Evolutionary conservation across 495 filamentous ascomycete genomes (phyloP).

Genomic region (Gamarada debralockiae): DNA sequence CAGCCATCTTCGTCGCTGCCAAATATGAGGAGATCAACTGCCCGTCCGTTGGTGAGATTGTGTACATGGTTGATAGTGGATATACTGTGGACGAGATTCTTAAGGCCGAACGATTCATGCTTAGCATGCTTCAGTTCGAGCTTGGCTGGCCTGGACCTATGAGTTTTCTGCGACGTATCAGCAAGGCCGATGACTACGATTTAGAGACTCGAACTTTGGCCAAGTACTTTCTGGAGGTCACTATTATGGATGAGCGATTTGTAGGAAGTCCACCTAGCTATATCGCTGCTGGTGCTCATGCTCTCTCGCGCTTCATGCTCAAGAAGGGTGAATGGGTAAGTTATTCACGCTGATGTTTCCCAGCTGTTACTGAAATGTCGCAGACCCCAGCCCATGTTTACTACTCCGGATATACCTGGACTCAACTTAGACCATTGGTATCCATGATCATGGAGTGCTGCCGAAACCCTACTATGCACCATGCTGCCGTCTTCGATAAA

Average conservation of each 20-base stretch:
- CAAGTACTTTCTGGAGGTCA: slow-evolving; percentile 96
- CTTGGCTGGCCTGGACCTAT: slow-evolving; percentile 96
- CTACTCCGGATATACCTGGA: slow-evolving; percentile 88
- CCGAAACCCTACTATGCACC: slow-evolving; percentile 74
- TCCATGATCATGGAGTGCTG: slow-evolving; percentile 81
- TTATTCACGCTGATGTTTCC: slow-evolving; percentile 27
- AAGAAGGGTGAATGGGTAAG: slow-evolving; percentile 91
- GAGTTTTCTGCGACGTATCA: slow-evolving; percentile 94
- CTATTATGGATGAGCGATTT: slow-evolving; percentile 97
- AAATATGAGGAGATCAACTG: slow-evolving; percentile 99
- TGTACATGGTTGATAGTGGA: slow-evolving; percentile 95
- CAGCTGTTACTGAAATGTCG: slow-evolving; percentile 9
- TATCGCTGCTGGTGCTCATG: slow-evolving; percentile 87
- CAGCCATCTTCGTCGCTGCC: slow-evolving; percentile 91
- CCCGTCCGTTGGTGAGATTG: slow-evolving; percentile 89
- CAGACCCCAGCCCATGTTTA: slow-evolving; percentile 79
- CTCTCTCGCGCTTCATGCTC: slow-evolving; percentile 83
- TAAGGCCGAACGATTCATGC: slow-evolving; percentile 97
- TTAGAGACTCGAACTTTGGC: slow-evolving; percentile 91
- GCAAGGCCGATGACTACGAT: slow-evolving; percentile 98
- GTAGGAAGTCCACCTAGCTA: slow-evolving; percentile 88
- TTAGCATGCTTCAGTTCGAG: slow-evolving; percentile 90
- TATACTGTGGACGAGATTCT: slow-evolving; percentile 89
- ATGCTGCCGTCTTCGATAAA: slow-evolving; percentile 85
- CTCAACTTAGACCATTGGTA: slow-evolving; percentile 75